Evolutionary conservation across 1,284 basidiomycete genomes (phyloP).

Genomic region (Sporisorium graminicola): DNA sequence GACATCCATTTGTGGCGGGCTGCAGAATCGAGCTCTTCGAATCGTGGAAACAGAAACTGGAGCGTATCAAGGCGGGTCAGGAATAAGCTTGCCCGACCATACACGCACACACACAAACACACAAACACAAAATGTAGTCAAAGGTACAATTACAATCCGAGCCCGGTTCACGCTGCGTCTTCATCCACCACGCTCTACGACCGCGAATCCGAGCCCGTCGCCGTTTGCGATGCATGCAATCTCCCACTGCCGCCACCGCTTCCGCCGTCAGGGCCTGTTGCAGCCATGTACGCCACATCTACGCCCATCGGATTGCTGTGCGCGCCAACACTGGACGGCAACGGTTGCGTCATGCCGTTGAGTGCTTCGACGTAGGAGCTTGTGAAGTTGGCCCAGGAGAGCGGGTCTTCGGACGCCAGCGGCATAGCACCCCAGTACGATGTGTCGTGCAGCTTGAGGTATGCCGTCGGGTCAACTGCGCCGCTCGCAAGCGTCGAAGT

Average conservation of each 20-base stretch:
- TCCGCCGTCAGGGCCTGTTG: not conserved
- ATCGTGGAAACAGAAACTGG: constrained; percentile 56
- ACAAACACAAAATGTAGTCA: not conserved
- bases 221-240: not conserved
- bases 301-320: not conserved
- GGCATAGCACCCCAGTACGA: constrained; percentile 57
- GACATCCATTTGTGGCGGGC: not conserved
- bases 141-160: constrained; percentile 22
- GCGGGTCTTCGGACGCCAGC: constrained; percentile 41
- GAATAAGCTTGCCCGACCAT: constrained; percentile 13
- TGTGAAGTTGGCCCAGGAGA: constrained; percentile 53
- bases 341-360: constrained; percentile 36
- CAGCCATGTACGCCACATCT: not conserved
- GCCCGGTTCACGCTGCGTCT: not conserved
- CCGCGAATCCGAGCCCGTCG: not conserved
- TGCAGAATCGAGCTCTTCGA: constrained; percentile 52
- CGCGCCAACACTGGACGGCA: not conserved
- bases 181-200: not conserved
- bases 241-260: too few relatives aligned
- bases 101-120: not conserved
- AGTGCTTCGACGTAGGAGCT: constrained; percentile 51
- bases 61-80: constrained; percentile 55
- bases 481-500: not conserved
- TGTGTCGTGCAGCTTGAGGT: constrained; percentile 49
- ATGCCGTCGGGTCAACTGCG: constrained; percentile 36